Evolutionary conservation across 768 basidiomycete genomes (phyloP), one percentile per base, ranked within the genome.

Genomic region (Exsudoporus frostii): DNA sequence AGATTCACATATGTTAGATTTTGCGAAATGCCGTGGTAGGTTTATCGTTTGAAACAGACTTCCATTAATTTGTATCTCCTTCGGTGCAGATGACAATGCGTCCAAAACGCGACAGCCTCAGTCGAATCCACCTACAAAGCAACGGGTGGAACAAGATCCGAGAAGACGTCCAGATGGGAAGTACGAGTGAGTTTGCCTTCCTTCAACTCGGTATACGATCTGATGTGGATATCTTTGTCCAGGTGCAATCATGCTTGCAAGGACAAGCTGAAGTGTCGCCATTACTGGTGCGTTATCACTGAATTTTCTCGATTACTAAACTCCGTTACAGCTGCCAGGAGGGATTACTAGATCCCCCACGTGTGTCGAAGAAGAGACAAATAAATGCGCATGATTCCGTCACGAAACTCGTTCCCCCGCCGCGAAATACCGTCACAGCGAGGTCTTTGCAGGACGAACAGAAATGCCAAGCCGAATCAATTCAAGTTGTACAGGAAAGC

Each of bases 161-260:
- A 74, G 71, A 54, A 76, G 72, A 58, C 72, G 84, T 15, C 71
- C 79, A 2, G 85, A 88, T 63, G 88, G 87, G 14, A 85, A 81
- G 51, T 84, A 81, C 56, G 73, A 75, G 88, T 86, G 58, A 53
- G 79, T 54, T 41, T 13, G 5, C 36, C 11, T 38, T 33, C 29
- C 29, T 45, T 40, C 15, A n/a, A 29, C 15, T 30, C n/a, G 13
- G 10, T 15, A 11, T 44, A n/a, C 22, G 30, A 27, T 20, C 8
- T 47, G 20, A 50, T 27, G 19, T 44, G 17, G 15, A 17, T 33
- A 27, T n/a, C 45, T 30, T 37, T 40, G 38, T 10, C 50, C 36
- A 90, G 89, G 45, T 93, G 91, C 63, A 88, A 88, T 59, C 91
- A 93, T 59, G 47, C 77, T 20, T 93, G 91, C 76, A 89, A 86